A percentile compares a stretch with the other conserved stretches of the same genome.
Evolutionary conservation across 495 filamentous ascomycete species (phyloP).

Genomic region (Eremomyces bilateralis): DNA sequence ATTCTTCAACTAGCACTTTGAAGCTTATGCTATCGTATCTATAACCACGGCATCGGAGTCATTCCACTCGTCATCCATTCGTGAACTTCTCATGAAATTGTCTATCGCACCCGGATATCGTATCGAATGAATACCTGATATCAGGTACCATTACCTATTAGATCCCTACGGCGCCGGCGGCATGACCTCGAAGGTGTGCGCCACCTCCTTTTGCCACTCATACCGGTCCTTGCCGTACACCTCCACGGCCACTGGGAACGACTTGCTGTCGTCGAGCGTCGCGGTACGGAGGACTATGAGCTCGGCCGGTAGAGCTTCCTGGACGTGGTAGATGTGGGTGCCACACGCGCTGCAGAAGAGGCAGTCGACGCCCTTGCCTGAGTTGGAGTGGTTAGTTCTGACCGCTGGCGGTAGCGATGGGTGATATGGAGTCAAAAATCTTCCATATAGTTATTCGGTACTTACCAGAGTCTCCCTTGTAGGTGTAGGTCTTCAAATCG

Average conservation of each 20-base stretch:
- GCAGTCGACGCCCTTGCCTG: no score
- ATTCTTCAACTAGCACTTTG: no score
- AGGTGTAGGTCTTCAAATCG: constrained; percentile 24
- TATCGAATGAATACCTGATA: no score
- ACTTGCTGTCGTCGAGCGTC: constrained; percentile 15
- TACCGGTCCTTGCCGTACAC: neutral
- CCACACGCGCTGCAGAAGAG: neutral
- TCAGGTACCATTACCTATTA: no score
- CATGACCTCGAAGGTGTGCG: neutral
- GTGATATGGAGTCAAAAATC: neutral
- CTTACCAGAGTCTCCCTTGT: constrained; percentile 29
- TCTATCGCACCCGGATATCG: no score
- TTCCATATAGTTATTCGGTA: constrained; percentile 27
- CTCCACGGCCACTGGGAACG: constrained; percentile 7
- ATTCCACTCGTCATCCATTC: no score
- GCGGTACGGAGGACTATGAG: constrained; percentile 26
- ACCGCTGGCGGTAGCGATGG: no score
- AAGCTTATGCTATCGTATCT: no score
- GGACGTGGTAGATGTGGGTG: constrained; percentile 29
- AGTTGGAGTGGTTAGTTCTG: no score
- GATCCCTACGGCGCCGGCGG: no score
- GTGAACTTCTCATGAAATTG: no score
- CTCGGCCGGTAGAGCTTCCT: constrained; percentile 24
- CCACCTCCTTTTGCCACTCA: neutral
- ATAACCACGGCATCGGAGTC: no score